Percentiles rank a stretch among this genome's conserved stretches.
phyloP scores from a whole-genome alignment of 768 basidiomycete species.

The Chalciporus pseudorubinellus region DNA sequence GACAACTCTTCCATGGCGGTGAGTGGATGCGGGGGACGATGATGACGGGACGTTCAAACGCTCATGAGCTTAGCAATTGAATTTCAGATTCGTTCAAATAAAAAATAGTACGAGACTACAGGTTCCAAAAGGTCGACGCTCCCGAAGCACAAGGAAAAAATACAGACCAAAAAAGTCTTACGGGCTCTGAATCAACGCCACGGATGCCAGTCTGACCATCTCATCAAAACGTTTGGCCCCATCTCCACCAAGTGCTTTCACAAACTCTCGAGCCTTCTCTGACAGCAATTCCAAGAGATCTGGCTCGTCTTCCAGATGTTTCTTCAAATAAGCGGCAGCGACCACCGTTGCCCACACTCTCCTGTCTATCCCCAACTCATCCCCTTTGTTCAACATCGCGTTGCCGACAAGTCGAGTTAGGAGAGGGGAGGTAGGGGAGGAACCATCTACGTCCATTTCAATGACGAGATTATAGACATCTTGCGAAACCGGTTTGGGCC shows the following conservation, averaged over 20 bases:
- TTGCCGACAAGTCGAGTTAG: conserved; percentile 39
- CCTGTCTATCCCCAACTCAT: conserved; percentile 30
- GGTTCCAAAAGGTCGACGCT: too few relatives aligned
- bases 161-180: neutral
- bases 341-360: conserved; percentile 50
- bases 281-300: conserved; percentile 43
- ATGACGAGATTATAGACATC: conserved; percentile 37
- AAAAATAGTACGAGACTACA: too few relatives aligned
- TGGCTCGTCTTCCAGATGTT: conserved; percentile 32
- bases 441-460: conserved; percentile 47
- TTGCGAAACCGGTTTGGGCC: conserved; percentile 12
- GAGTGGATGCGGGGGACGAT: too few relatives aligned
- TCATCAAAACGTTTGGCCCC: conserved; percentile 12
- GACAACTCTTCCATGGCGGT: too few relatives aligned
- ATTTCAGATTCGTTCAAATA: too few relatives aligned
- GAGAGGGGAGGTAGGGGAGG: conserved; percentile 36
- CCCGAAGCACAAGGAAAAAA: neutral
- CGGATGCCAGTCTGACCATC: conserved; percentile 17
- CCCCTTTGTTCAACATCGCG: conserved; percentile 30
- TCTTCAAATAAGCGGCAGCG: conserved; percentile 45
- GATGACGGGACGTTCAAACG: too few relatives aligned
- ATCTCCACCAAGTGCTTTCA: conserved; percentile 16
- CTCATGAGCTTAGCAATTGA: too few relatives aligned
- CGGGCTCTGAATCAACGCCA: conserved; percentile 6
- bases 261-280: conserved; percentile 42